A percentile compares a stretch with the other conserved stretches of the same genome.
Evolutionary conservation across 139 green algal genomes (phyloP).

Genomic region (Chlorella sp.): DNA sequence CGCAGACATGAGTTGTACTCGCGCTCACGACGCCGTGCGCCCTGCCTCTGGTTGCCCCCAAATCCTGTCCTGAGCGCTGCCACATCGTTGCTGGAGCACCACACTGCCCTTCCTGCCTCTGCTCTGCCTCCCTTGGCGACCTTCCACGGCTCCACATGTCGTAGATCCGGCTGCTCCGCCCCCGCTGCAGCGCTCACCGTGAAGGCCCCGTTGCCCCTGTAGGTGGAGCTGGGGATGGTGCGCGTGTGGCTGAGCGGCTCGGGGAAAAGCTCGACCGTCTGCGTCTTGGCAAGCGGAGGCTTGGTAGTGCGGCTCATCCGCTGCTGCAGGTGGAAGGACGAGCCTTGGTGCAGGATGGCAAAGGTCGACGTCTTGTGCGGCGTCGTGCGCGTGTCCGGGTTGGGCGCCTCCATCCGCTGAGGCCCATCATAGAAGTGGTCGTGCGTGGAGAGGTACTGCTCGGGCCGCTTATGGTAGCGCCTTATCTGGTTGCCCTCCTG

Average conservation of each 20-base stretch:
- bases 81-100: too few relatives aligned
- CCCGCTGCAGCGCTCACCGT: not conserved
- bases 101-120: too few relatives aligned
- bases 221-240: not conserved
- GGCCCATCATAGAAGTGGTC: not conserved
- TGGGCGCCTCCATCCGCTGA: not conserved
- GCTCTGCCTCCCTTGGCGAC: too few relatives aligned
- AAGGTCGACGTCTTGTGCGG: not conserved
- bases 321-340: not conserved
- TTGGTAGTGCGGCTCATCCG: not conserved
- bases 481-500: not conserved
- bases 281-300: not conserved
- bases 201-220: conserved; percentile 3
- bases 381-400: not conserved
- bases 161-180: not conserved
- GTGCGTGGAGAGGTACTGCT: not conserved
- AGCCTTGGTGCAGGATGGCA: not conserved
- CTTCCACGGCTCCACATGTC: too few relatives aligned
- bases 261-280: not conserved
- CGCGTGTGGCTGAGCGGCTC: not conserved
- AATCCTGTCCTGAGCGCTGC: too few relatives aligned
- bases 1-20: too few relatives aligned
- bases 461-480: not conserved
- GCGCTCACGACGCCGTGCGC: too few relatives aligned
- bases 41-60: too few relatives aligned